Evolutionary conservation across 2,329 filamentous ascomycete genomes (phyloP).

Genomic region (Pseudogymnoascus sp.): DNA sequence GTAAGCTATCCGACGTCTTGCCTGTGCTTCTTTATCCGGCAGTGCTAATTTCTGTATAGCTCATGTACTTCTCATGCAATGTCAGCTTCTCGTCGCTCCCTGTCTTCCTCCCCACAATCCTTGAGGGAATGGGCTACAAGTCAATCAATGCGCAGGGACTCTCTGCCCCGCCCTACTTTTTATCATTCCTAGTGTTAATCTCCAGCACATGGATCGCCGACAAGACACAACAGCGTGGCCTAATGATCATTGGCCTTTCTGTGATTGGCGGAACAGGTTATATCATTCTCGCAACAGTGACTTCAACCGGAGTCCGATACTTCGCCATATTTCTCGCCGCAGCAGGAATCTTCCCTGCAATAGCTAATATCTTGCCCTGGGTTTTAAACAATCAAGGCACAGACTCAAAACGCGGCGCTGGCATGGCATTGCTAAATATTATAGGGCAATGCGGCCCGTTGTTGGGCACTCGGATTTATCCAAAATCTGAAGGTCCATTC

Average conservation of each 20-base stretch:
- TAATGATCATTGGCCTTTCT: conserved; percentile 51
- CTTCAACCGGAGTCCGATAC: conserved; percentile 38
- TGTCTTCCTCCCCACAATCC: conserved; percentile 58
- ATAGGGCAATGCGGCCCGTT: conserved; percentile 60
- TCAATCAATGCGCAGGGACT: conserved; percentile 63
- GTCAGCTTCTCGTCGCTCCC: conserved; percentile 61
- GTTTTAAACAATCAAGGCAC: conserved; percentile 64
- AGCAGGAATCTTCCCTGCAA: conserved; percentile 58
- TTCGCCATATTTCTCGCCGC: conserved; percentile 47
- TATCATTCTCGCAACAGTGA: conserved; percentile 53
- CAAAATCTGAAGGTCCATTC: conserved; percentile 39
- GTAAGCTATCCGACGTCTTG: conserved; percentile 25
- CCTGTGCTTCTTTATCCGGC: neutral
- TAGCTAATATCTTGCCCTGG: conserved; percentile 66
- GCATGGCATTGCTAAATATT: conserved; percentile 61
- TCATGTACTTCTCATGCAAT: conserved; percentile 56
- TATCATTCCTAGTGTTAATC: conserved; percentile 59
- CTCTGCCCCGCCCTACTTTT: conserved; percentile 63
- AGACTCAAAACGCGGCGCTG: conserved; percentile 59
- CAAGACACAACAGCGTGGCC: conserved; percentile 55
- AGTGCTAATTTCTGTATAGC: conserved; percentile 21
- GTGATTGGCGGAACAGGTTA: conserved; percentile 56
- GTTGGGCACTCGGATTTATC: conserved; percentile 59
- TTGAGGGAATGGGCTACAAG: conserved; percentile 61
- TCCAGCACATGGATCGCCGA: conserved; percentile 59